Evolutionary conservation across 306 rosid species (phyloP).

Genomic region (Calophaca sinica): DNA sequence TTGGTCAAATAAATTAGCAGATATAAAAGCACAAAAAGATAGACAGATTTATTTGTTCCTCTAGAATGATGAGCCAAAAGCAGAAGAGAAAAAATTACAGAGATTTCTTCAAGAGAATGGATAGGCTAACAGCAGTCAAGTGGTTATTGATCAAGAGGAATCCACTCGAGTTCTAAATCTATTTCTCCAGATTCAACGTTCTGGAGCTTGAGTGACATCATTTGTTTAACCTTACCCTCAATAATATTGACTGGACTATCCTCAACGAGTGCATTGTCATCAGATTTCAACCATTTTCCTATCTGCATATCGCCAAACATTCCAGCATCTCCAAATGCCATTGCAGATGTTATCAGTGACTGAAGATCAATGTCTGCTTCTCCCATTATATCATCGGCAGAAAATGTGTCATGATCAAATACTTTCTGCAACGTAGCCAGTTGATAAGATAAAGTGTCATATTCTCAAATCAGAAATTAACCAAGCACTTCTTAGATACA

Average conservation of each 20-base stretch:
- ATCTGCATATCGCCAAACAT: constrained; percentile 95
- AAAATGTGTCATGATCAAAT: constrained; percentile 86
- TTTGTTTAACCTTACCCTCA: constrained; percentile 82
- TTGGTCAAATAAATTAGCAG: constrained; percentile 44
- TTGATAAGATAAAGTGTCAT: constrained; percentile 26
- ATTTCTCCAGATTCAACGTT: constrained; percentile 92
- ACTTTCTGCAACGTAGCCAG: constrained; percentile 70
- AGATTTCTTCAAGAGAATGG: constrained; percentile 45
- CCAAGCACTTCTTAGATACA: background rate
- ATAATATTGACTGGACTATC: constrained; percentile 83
- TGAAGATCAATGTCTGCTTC: constrained; percentile 98
- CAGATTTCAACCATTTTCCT: constrained; percentile 94
- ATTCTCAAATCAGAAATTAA: background rate
- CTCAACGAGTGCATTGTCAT: constrained; percentile 78
- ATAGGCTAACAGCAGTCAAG: constrained; percentile 34
- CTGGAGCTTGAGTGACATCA: constrained; percentile 79
- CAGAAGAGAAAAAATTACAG: constrained; percentile 41
- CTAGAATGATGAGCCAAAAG: constrained; percentile 32
- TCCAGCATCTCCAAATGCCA: constrained; percentile 94
- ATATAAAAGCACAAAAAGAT: constrained; percentile 33
- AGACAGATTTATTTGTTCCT: constrained; percentile 42
- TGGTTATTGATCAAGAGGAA: constrained; percentile 89
- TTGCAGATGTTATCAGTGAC: constrained; percentile 90
- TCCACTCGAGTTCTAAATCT: constrained; percentile 90
- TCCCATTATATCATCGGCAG: constrained; percentile 98